A percentile compares a stretch with the other conserved stretches of the same genome.
These are phyloP conservation scores for Ophiostoma australiae DNA, from an alignment of 2,329 filamentous ascomycete species.

Conservation along the genomic window DNA sequence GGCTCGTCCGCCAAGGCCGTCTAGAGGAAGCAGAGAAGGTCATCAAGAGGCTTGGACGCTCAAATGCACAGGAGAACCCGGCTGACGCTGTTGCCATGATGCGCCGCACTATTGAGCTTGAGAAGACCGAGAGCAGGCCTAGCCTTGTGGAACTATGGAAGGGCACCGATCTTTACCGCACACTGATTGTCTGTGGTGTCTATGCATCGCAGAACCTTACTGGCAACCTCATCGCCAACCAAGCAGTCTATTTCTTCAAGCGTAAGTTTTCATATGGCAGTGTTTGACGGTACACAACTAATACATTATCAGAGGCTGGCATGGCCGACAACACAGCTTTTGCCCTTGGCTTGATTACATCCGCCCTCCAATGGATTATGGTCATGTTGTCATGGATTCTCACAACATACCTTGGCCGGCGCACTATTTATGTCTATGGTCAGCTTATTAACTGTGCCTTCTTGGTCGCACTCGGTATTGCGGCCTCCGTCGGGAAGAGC, in stretches of 20 bases:
- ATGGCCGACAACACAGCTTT: conserved; percentile 52
- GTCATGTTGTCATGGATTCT: conserved; percentile 63
- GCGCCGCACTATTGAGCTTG: conserved; percentile 22
- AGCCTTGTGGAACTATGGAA: conserved; percentile 49
- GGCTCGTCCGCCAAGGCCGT: conserved; percentile 50
- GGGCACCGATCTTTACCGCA: conserved; percentile 33
- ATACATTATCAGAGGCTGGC: conserved; percentile 47
- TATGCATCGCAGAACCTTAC: conserved; percentile 58
- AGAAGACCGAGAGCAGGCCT: conserved; percentile 40
- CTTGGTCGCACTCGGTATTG: conserved; percentile 29
- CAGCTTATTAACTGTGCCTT: conserved; percentile 22
- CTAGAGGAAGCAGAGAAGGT: conserved; percentile 42
- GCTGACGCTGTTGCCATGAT: conserved; percentile 20
- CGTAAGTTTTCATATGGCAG: not conserved
- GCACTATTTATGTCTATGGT: conserved; percentile 27
- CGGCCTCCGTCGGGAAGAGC: conserved; percentile 40
- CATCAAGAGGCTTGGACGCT: conserved; percentile 43
- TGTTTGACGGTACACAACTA: not conserved
- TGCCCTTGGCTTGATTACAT: conserved; percentile 59
- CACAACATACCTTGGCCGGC: conserved; percentile 39
- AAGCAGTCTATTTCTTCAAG: conserved; percentile 57
- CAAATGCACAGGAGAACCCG: conserved; percentile 28
- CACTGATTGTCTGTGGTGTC: conserved; percentile 46
- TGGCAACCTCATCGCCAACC: conserved; percentile 59
- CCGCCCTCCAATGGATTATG: conserved; percentile 56